A percentile compares a stretch with the other conserved stretches of the same genome.
These are phyloP conservation scores for Phytophthora pini DNA, from an alignment of 352 stramenopile genomes.

Conservation along the genomic window DNA sequence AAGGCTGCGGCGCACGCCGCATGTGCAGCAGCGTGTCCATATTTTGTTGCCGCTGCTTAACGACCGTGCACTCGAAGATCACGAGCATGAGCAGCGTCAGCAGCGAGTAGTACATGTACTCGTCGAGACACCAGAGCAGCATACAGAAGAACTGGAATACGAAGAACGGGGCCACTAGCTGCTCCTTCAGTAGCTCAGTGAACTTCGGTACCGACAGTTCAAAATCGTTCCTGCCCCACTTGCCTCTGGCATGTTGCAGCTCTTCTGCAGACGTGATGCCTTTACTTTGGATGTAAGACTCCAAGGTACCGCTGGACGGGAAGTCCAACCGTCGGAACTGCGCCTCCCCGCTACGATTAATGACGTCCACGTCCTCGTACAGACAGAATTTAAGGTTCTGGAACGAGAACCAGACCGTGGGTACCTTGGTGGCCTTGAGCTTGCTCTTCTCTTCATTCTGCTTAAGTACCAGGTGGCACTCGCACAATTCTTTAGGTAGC, in stretches of 20 bases:
- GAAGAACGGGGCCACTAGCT: conserved; percentile 98
- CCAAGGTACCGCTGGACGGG: conserved; percentile 56
- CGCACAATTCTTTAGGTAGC: conserved; percentile 63
- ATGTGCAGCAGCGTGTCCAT: conserved; percentile 95
- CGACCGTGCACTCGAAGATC: conserved; percentile 97
- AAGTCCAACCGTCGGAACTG: conserved; percentile 84
- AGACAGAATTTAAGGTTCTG: conserved; percentile 84
- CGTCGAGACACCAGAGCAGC: conserved; percentile 98
- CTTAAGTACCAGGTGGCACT: conserved; percentile 35
- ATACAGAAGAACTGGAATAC: conserved; percentile 99
- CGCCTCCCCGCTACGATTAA: conserved; percentile 47
- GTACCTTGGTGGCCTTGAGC: conserved; percentile 28
- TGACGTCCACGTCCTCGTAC: conserved; percentile 57
- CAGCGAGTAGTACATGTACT: conserved; percentile 99
- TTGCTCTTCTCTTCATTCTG: conserved; percentile 17
- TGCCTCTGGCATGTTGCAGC: conserved; percentile 50
- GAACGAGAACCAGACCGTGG: conserved; percentile 76
- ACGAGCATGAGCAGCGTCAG: conserved; percentile 98
- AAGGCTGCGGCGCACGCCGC: conserved; percentile 81
- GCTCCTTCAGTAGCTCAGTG: conserved; percentile 95
- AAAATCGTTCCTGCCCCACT: conserved; percentile 93
- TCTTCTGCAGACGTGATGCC: conserved; percentile 51
- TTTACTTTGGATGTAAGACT: conserved; percentile 62
- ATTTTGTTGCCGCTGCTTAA: conserved; percentile 95
- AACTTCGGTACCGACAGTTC: conserved; percentile 95